A percentile compares a stretch with the other conserved stretches of the same genome.
Conservation (phyloP, 495 filamentous ascomycete species). For the Copromyces sp. region DNA sequence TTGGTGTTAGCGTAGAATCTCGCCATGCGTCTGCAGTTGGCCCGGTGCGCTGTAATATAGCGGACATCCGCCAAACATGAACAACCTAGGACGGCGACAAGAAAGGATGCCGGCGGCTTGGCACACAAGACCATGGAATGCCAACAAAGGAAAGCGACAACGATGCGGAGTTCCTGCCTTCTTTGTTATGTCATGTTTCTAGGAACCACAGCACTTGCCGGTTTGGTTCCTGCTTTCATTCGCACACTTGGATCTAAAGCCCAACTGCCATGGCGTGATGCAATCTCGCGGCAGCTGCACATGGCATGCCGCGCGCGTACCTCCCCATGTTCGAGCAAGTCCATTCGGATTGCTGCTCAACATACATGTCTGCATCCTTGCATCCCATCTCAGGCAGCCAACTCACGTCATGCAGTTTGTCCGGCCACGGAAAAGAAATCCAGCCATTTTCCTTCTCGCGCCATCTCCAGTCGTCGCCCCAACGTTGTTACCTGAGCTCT, state of each 20-base stretch:
- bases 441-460: background rate
- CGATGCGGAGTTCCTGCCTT: no score
- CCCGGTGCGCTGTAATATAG: no score
- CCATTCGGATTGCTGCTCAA: background rate
- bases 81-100: no score
- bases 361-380: background rate
- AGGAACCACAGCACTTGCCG: background rate
- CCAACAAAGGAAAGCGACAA: background rate
- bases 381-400: background rate
- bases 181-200: background rate
- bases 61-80: no score
- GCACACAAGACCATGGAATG: no score
- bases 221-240: background rate
- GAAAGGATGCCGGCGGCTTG: no score
- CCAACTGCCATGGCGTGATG: background rate
- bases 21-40: background rate
- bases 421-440: background rate
- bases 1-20: background rate
- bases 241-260: background rate
- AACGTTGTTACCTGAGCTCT: background rate
- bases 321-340: no score
- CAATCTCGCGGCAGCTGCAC: background rate
- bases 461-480: background rate
- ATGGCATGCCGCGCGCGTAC: no score
- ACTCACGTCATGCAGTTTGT: background rate